Evolutionary conservation across 192 early-diverging fungal species (phyloP).

Genomic region (Umbelopsis vinacea): DNA sequence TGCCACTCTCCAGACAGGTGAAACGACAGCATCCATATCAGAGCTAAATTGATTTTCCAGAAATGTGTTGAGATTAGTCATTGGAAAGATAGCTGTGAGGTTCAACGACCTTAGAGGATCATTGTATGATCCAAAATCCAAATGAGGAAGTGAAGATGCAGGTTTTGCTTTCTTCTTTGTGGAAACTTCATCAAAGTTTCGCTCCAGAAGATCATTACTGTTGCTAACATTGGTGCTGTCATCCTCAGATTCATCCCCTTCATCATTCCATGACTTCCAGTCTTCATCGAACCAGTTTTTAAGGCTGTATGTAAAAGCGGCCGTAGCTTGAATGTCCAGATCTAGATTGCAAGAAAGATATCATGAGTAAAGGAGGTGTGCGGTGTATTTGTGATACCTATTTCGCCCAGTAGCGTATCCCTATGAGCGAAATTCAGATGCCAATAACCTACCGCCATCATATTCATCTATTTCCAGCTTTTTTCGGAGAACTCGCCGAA

Average conservation of each 20-base stretch:
- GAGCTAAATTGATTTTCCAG: conserved; percentile 42
- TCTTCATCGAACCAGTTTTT: conserved; percentile 61
- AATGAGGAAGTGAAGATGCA: conserved; percentile 24
- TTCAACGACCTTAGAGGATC: conserved; percentile 56
- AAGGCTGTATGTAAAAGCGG: conserved; percentile 55
- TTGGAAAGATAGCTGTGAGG: conserved; percentile 51
- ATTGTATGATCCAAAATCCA: conserved; percentile 60
- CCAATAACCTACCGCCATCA: conserved; percentile 28
- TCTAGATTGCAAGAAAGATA: neutral
- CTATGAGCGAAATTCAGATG: neutral
- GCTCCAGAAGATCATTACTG: conserved; percentile 16
- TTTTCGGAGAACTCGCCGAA: conserved; percentile 44
- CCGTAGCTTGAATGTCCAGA: conserved; percentile 25
- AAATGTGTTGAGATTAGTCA: conserved; percentile 39
- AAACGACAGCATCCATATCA: conserved; percentile 57
- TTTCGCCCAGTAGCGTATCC: neutral
- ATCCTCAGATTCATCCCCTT: conserved; percentile 9
- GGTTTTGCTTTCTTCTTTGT: conserved; percentile 8
- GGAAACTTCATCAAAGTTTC: conserved; percentile 11
- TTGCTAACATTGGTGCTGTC: neutral
- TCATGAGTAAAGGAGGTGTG: neutral
- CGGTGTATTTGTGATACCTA: too few relatives aligned
- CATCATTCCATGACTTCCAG: conserved; percentile 48
- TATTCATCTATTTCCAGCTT: conserved; percentile 40
- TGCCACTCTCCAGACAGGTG: conserved; percentile 47